phyloP scores from a whole-genome alignment of 169 alveolate genomes.

The Plasmodium relictum region DNA sequence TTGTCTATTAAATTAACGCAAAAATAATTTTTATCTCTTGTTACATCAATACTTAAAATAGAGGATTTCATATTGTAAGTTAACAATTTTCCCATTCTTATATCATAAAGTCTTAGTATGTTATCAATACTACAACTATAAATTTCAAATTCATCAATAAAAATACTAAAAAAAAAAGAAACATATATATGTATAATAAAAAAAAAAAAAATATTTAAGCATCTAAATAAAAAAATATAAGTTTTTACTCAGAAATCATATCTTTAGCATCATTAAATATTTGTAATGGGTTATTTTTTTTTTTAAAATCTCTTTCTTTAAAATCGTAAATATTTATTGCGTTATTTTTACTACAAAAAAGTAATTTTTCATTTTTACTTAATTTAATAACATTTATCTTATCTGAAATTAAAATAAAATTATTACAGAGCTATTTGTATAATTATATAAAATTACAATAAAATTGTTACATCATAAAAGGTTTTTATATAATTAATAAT shows the following conservation, averaged over 20 bases:
- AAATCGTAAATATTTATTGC: constrained; percentile 50
- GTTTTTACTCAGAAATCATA: constrained; percentile 41
- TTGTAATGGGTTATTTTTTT: constrained; percentile 60
- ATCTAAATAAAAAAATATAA: not conserved
- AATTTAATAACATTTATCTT: constrained; percentile 36
- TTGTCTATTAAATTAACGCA: constrained; percentile 45
- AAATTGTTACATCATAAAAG: too few relatives aligned
- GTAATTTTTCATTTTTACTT: constrained; percentile 51
- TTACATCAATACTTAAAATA: constrained; percentile 57
- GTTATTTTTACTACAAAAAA: constrained; percentile 45
- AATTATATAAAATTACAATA: too few relatives aligned
- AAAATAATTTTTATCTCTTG: constrained; percentile 50
- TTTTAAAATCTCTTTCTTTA: constrained; percentile 69
- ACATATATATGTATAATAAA: constrained; percentile 10
- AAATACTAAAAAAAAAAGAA: constrained; percentile 8
- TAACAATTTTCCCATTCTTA: constrained; percentile 69
- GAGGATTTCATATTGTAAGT: constrained; percentile 62
- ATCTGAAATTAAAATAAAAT: constrained; percentile 8
- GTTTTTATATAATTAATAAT: too few relatives aligned
- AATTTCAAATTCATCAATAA: constrained; percentile 51
- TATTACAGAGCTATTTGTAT: not conserved
- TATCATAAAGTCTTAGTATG: constrained; percentile 39
- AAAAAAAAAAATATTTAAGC: not conserved
- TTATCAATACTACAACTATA: constrained; percentile 70
- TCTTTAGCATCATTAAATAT: constrained; percentile 44